phyloP scores from a whole-genome alignment of 345 rosid species.

The Salix arbutifolia region DNA sequence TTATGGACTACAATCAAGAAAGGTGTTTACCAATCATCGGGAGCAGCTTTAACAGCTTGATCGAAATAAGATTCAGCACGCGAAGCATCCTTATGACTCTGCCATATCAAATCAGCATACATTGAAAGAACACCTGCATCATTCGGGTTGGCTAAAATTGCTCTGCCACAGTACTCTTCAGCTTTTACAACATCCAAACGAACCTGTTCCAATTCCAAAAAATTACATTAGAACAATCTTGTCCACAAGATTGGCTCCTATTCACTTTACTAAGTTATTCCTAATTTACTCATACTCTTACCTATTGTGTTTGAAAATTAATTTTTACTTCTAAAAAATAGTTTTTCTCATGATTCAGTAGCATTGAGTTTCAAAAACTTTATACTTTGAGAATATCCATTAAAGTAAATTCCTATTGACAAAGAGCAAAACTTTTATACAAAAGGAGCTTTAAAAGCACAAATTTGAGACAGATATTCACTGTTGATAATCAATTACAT shows the following conservation, averaged over 20 bases:
- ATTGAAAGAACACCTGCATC: slow-evolving; percentile 74
- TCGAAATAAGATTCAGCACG: slow-evolving; percentile 75
- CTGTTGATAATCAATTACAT: neutral
- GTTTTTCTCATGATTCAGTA: neutral
- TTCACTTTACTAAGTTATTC: neutral
- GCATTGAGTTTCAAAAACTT: neutral
- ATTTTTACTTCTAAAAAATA: neutral
- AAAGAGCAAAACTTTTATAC: neutral
- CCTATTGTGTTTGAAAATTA: neutral
- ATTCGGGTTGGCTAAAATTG: slow-evolving; percentile 54
- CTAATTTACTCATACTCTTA: neutral
- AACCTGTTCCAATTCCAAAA: slow-evolving; percentile 46
- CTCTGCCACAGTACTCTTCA: slow-evolving; percentile 81
- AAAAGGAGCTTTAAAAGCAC: neutral
- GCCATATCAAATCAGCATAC: slow-evolving; percentile 86
- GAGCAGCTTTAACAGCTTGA: slow-evolving; percentile 77
- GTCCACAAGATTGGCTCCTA: neutral
- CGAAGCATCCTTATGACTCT: slow-evolving; percentile 52
- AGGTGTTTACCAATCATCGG: slow-evolving; percentile 65
- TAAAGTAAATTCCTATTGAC: neutral
- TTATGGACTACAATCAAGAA: neutral
- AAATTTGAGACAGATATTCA: neutral
- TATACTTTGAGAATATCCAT: neutral
- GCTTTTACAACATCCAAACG: slow-evolving; percentile 58
- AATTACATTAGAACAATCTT: neutral